Base-by-base conservation (phyloP, 1,284 basidiomycete genomes). In the Mycosarcoma maydis region DNA sequence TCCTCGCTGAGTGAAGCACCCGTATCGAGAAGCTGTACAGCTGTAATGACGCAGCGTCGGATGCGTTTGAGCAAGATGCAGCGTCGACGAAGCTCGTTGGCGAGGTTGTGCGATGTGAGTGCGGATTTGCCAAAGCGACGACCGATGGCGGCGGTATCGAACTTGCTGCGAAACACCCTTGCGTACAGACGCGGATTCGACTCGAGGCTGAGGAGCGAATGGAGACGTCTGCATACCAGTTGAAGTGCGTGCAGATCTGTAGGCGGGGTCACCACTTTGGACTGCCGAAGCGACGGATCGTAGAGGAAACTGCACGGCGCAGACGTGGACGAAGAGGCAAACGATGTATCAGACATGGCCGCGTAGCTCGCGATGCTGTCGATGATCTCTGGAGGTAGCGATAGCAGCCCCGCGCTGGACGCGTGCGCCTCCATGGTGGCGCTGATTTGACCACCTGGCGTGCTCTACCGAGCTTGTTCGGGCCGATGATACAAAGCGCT, bases 171-270 rank as follows among this genome's bases (percentile, higher is more conserved):
- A 34, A 80, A 80, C 32, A 79, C 69, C 16, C 66, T 45, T 0
- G 77, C 74, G 45, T 80, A 80, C 24, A 80, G 56, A 5, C 66
- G 47, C 13, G 77, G 71, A 38, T 77, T 79, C 29, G 47, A 34
- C 4, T 51, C n/a, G 24, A 67, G 26, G 44, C 57, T 72, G 45
- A 80, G 74, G 2, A 72, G 46, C 9, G 51, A 38, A 38, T 76
- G 39, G 13, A 76, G 41, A 14, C 47, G 72, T n/a, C 49, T 51
- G 53, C 72, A 76, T 11, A 68, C 58, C 16, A 76, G 47, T 14
- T 73, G 57, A 3, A 80, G 62, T 11, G 61, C 54, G 17, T 60
- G 58, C 8, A 80, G 61, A 36, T 66, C 68, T 17, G 46, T 36
- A 1, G 75, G 76, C 17, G 75, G 76, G 17, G 68, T 67, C 30